These are phyloP conservation scores for Schizosaccharomyces octosporus DNA, from an alignment of 805 yeast genomes.

Conservation along the genomic window DNA sequence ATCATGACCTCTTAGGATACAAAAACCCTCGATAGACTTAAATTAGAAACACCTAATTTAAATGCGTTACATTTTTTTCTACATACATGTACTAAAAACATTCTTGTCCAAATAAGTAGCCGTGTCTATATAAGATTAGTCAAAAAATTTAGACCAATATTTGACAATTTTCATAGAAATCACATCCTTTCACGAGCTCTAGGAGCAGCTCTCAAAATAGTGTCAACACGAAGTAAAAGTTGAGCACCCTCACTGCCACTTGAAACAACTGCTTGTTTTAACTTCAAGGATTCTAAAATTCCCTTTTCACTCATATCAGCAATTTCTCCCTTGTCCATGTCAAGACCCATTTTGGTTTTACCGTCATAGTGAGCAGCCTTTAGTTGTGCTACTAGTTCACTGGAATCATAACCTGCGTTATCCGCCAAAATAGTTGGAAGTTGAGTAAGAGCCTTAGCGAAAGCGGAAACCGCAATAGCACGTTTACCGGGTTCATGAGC, in stretches of 20 bases:
- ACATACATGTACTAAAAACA: too few relatives aligned
- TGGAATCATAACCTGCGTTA: slow-evolving; percentile 88
- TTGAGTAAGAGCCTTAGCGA: slow-evolving; percentile 81
- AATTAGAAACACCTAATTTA: too few relatives aligned
- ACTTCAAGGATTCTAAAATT: slow-evolving; percentile 72
- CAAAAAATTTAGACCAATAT: too few relatives aligned
- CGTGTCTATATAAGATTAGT: too few relatives aligned
- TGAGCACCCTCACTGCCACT: slow-evolving; percentile 98
- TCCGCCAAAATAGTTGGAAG: slow-evolving; percentile 89
- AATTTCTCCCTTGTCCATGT: slow-evolving; percentile 56
- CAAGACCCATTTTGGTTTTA: slow-evolving; percentile 72
- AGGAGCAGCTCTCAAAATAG: slow-evolving; percentile 89
- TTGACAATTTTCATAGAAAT: neutral
- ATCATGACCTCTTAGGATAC: too few relatives aligned
- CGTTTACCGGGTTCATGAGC: slow-evolving; percentile 83
- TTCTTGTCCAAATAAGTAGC: too few relatives aligned
- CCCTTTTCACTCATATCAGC: slow-evolving; percentile 91
- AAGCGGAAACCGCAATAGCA: slow-evolving; percentile 80
- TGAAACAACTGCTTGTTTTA: slow-evolving; percentile 79
- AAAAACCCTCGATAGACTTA: too few relatives aligned
- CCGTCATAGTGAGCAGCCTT: slow-evolving; percentile 84
- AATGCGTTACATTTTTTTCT: too few relatives aligned
- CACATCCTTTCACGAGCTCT: slow-evolving; percentile 62
- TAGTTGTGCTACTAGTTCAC: slow-evolving; percentile 72
- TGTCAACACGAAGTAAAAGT: slow-evolving; percentile 81